Evolutionary conservation across 2,329 filamentous ascomycete species (phyloP), one percentile per base, ranked within the genome.

Genomic region (Nigrospora sphaerica): DNA sequence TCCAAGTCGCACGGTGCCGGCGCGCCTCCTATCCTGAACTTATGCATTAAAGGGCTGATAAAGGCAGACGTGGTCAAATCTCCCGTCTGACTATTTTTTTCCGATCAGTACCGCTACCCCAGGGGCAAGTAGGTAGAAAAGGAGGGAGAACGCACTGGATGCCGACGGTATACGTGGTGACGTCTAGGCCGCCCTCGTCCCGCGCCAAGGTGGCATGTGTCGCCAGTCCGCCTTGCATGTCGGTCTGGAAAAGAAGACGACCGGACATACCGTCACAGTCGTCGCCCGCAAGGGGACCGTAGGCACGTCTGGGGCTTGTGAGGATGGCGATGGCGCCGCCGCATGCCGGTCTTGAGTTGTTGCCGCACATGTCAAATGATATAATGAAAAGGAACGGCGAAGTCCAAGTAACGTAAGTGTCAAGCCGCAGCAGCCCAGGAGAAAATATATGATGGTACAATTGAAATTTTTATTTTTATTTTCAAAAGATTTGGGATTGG

Each of bases 321-420:
- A 75, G 65, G 7, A 72, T 69, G 9, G 63, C 72, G 42, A 75
- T 63, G 14, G 72, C 72, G 32, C 72, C 72, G 47, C 72, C 71
- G 35, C 65, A 63, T 11, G 70, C 68, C 40, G 64, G 58, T 47
- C 67, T 62, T 12, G 65, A 63, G 46, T 54, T 63, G 42, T 73
- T 64, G 38, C 72, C 71, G 50, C 72, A 75, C 72, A 75, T 75
- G 35, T 12, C 23, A 28, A 6, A 28, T 7, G 23, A 10, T 28
- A 28, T 4, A 7, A 28, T 28, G 23, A 10, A 28, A 10, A 10
- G 23, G 23, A 2, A 10, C 23, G 7, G 7, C 23, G 23, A 10
- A 28, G 23, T 6, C 5, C 6, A 28, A 6, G 23, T 28, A 10
- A 2, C 6, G 23, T 28, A 28, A 2, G 23, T 28, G 23, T 9